Base-by-base conservation (phyloP, 768 basidiomycete species). In the Amanita inopinata region DNA sequence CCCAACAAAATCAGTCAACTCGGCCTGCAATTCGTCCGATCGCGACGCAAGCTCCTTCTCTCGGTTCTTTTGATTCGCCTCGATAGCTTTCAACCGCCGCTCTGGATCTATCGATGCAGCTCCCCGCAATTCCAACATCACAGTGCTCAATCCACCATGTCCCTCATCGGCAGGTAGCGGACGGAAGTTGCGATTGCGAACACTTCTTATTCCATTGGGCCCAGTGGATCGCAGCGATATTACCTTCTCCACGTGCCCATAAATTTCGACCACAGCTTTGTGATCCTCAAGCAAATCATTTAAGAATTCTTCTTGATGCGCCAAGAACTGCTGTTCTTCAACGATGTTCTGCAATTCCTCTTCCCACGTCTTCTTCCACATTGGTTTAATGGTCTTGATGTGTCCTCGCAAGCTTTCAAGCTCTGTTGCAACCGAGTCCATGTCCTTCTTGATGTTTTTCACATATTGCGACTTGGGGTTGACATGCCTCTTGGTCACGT, bases 291-390 rank as follows among this genome's bases (percentile, higher is more conserved):
- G 64, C 18, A 99, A 67, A 55, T 99, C 94, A 37, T 67, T 69
- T 45, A 94, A 67, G 59, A 99, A 76, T 59, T 92, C 90, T 57
- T 93, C 88, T 60, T 97, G 93, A 55, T 96, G 87, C 5, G 76
- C 78, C 46, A 97, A 65, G 67, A 96, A 86, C 52, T 92, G 87
- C 58, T 99, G 93, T 60, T 99, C 94, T 59, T 96, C 92, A 45
- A 97, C 85, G 43, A 99, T 92, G 50, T 90, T 89, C 69, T 90
- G 85, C 57, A 99, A 59, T 64, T 99, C 94, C 56, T 89, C 81
- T 55, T 88, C 86, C 94, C 94, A 99, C 14, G 92, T 97, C 73
- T 93, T 91, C 70, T 93, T 88, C 94, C 94, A 99, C 75, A 88
- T 89, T 32, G 94, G 91, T 55, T 85, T 90, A 54, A 93, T 75